Evolutionary conservation across 2,329 filamentous ascomycete species (phyloP).

Genomic region (Sporothrix brasiliensis): DNA sequence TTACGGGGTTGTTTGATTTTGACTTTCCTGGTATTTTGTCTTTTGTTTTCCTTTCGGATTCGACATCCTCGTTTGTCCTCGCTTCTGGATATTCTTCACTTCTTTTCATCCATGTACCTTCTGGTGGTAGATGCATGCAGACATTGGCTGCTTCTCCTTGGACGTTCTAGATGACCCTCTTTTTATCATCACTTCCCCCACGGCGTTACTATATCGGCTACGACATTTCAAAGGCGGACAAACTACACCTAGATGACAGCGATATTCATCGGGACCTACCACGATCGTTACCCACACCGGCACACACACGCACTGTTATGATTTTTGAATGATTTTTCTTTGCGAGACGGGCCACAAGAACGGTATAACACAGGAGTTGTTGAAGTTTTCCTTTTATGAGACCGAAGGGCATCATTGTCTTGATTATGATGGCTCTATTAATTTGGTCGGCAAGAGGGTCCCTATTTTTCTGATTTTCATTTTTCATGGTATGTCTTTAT

Average conservation of each 20-base stretch:
- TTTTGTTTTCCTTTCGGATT: neutral
- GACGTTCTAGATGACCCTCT: neutral
- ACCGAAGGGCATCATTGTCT: neutral
- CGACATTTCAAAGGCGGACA: constrained; percentile 11
- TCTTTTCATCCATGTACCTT: constrained; percentile 2
- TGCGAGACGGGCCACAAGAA: constrained; percentile 9
- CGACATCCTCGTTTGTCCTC: neutral
- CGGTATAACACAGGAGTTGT: constrained; percentile 16
- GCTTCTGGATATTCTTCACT: neutral
- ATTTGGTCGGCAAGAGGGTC: neutral
- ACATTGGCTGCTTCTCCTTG: neutral
- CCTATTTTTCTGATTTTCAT: neutral
- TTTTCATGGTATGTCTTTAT: neutral
- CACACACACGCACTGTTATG: constrained; percentile 8
- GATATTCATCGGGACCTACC: constrained; percentile 2
- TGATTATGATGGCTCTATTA: constrained; percentile 1
- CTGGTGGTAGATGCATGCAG: neutral
- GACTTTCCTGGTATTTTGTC: neutral
- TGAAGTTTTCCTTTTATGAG: neutral
- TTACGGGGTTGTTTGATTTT: neutral
- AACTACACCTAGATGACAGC: constrained; percentile 23
- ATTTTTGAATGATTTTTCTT: neutral
- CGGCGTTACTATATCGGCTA: neutral
- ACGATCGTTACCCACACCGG: constrained; percentile 25
- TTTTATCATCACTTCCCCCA: neutral